Evolutionary conservation across 352 stramenopile genomes (phyloP).

Genomic region (Saprolegnia parasitica): DNA sequence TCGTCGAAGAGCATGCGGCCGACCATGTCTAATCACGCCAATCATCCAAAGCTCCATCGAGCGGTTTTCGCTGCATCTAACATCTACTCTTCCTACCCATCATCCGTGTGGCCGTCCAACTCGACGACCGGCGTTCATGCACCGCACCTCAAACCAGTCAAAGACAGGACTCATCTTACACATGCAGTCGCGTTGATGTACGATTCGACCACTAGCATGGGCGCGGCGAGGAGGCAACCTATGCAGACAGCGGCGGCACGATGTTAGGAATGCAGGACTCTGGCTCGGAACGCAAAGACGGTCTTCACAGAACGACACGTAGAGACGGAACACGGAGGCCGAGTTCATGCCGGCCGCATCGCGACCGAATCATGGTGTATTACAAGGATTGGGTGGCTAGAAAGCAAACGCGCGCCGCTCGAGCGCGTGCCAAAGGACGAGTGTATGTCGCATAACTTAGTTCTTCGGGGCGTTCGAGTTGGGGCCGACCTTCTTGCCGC

Average conservation of each 20-base stretch:
- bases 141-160: no score
- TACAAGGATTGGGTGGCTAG: slow-evolving; percentile 26
- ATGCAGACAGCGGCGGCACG: no score
- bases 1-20: slow-evolving; percentile 49
- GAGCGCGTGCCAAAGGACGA: neutral
- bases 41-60: no score
- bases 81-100: no score
- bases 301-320: neutral
- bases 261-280: no score
- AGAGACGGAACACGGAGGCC: neutral
- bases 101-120: no score
- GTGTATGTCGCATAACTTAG: slow-evolving; percentile 38
- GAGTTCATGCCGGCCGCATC: slow-evolving; percentile 15
- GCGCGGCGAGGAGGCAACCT: no score
- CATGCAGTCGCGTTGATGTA: no score
- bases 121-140: no score
- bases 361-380: slow-evolving; percentile 29
- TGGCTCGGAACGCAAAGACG: neutral
- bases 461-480: slow-evolving; percentile 98
- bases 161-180: no score
- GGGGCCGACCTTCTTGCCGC: slow-evolving; percentile 96
- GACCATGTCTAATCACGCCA: neutral
- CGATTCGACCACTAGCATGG: no score
- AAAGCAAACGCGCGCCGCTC: slow-evolving; percentile 3
- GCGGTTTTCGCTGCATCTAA: no score